Evolutionary conservation across 1,139 yeast species (phyloP).

Genomic region (Suhomyces kunorum): DNA sequence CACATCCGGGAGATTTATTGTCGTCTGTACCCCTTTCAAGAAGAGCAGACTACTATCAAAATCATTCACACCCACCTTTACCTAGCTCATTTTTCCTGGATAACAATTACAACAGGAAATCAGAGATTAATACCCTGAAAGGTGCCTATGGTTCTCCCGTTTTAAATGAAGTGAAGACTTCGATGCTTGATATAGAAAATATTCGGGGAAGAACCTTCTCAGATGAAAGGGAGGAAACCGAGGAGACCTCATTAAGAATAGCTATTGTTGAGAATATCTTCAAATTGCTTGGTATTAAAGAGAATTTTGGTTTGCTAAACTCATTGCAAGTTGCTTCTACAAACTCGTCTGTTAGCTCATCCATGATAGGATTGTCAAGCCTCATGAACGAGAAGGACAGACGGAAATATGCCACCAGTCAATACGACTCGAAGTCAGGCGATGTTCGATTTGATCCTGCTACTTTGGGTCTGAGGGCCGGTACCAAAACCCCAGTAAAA

Average conservation of each 20-base stretch:
- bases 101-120: slow-evolving; percentile 7
- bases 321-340: slow-evolving; percentile 14
- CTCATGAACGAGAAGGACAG: slow-evolving; percentile 22
- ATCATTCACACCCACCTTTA: slow-evolving; percentile 16
- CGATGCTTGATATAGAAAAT: slow-evolving; percentile 20
- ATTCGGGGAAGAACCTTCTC: slow-evolving; percentile 47
- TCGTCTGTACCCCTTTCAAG: slow-evolving; percentile 81
- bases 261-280: slow-evolving; percentile 80
- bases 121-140: neutral
- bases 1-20: slow-evolving; percentile 79
- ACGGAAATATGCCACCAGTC: slow-evolving; percentile 5
- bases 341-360: slow-evolving; percentile 29
- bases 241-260: slow-evolving; percentile 65
- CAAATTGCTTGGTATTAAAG: slow-evolving; percentile 66
- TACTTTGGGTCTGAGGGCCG: slow-evolving; percentile 18
- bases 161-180: neutral
- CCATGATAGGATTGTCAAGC: slow-evolving; percentile 32
- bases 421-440: slow-evolving; percentile 25
- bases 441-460: slow-evolving; percentile 24
- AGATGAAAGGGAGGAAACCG: slow-evolving; percentile 69
- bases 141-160: neutral
- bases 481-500: slow-evolving; percentile 12
- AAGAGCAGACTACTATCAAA: slow-evolving; percentile 32
- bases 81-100: slow-evolving; percentile 11
- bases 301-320: slow-evolving; percentile 20